Evolutionary conservation across 2,329 filamentous ascomycete species (phyloP).

Genomic region (Ceratocystis harringtonii): DNA sequence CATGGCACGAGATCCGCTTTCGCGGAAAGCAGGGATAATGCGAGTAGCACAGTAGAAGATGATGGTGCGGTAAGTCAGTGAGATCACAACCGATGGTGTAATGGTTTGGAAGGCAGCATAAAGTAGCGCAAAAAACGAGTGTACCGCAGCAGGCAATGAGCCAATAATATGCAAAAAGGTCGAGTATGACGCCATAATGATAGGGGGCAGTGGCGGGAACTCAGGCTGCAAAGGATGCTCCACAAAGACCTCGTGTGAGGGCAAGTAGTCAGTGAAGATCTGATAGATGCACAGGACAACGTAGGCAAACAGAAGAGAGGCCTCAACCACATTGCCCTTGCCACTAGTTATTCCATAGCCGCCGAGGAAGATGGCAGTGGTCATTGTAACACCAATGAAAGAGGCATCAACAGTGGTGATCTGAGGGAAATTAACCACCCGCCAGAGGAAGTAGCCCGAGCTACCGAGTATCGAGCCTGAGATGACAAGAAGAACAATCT

Average conservation of each 20-base stretch:
- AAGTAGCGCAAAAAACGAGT: conserved; percentile 71
- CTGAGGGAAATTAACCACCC: conserved; percentile 83
- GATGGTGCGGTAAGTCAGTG: conserved; percentile 79
- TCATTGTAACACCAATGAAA: conserved; percentile 82
- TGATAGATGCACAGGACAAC: conserved; percentile 98
- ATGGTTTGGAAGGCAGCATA: conserved; percentile 89
- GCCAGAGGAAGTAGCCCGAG: conserved; percentile 90
- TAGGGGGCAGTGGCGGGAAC: conserved; percentile 87
- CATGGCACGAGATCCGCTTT: conserved; percentile 67
- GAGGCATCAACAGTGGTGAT: conserved; percentile 86
- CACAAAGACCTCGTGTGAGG: conserved; percentile 44
- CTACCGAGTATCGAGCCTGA: conserved; percentile 87
- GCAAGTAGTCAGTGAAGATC: conserved; percentile 96
- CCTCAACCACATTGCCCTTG: conserved; percentile 87
- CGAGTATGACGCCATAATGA: conserved; percentile 97
- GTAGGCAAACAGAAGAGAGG: conserved; percentile 88
- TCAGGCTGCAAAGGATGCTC: conserved; percentile 52
- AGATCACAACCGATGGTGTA: conserved; percentile 90
- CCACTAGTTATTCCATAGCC: conserved; percentile 90
- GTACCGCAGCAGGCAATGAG: conserved; percentile 66
- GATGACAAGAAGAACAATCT: conserved; percentile 78
- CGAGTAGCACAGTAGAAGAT: conserved; percentile 91
- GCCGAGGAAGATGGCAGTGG: conserved; percentile 81
- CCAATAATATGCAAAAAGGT: conserved; percentile 74
- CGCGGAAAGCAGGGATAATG: conserved; percentile 85